These are phyloP conservation scores for Pythium myriotylum DNA, from an alignment of 352 stramenopile genomes.

Conservation along the genomic window DNA sequence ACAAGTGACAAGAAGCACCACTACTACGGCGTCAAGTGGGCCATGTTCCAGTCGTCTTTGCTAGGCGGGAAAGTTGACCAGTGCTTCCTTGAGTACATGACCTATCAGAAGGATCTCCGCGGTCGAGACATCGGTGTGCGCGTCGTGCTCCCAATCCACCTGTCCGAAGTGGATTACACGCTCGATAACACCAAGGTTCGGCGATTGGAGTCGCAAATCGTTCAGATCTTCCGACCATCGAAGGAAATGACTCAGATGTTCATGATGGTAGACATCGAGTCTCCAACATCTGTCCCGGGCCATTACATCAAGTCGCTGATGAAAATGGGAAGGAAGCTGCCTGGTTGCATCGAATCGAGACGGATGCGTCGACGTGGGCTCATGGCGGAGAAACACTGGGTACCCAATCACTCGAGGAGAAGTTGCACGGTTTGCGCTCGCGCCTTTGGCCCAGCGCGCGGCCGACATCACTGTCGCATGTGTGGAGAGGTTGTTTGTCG, in stretches of 20 bases:
- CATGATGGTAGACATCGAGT: conserved; percentile 57
- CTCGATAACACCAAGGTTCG: conserved; percentile 51
- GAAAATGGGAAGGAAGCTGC: conserved; percentile 57
- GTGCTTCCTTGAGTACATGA: conserved; percentile 79
- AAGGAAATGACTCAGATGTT: conserved; percentile 52
- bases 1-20: conserved; percentile 29
- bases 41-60: conserved; percentile 58
- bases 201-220: conserved; percentile 53
- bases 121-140: conserved; percentile 66
- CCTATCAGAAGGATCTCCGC: conserved; percentile 58
- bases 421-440: conserved; percentile 63
- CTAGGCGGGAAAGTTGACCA: conserved; percentile 69
- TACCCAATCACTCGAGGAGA: conserved; percentile 42
- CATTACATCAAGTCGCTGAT: conserved; percentile 56
- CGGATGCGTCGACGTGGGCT: conserved; percentile 61
- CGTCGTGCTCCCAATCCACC: conserved; percentile 61
- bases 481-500: conserved; percentile 76
- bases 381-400: conserved; percentile 54
- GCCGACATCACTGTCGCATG: conserved; percentile 74
- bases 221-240: conserved; percentile 46
- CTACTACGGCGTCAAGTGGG: conserved; percentile 86
- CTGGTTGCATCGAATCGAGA: conserved; percentile 59
- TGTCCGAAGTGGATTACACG: conserved; percentile 64
- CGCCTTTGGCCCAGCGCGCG: conserved; percentile 58
- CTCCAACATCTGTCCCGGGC: conserved; percentile 23